These are phyloP conservation scores for Trametes sanguinea DNA, from an alignment of 768 basidiomycete genomes.

Conservation along the genomic window DNA sequence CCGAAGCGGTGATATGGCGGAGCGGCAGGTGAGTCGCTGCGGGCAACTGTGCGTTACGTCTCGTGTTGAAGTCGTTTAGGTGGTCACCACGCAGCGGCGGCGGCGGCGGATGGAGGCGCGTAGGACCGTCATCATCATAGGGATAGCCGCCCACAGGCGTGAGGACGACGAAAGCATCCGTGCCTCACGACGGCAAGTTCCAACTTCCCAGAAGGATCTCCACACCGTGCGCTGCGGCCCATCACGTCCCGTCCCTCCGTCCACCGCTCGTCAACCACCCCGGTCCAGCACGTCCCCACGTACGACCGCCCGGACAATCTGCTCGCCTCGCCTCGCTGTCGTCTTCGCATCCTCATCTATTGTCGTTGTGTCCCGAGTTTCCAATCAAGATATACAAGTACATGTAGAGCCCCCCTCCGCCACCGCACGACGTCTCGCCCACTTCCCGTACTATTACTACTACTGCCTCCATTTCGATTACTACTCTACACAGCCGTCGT, in stretches of 20 bases:
- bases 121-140: not conserved
- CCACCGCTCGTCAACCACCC: too few species aligned
- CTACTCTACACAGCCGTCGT: not conserved
- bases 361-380: not conserved
- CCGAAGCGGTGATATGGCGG: conserved; percentile 44
- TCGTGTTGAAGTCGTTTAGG: not conserved
- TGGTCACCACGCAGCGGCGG: not conserved
- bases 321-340: not conserved
- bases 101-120: not conserved
- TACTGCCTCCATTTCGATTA: not conserved
- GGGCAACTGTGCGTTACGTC: not conserved
- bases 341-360: not conserved
- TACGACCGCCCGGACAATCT: not conserved
- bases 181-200: too few species aligned
- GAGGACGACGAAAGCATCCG: not conserved
- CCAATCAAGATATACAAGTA: not conserved
- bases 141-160: not conserved
- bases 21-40: conserved; percentile 13
- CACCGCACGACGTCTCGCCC: not conserved
- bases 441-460: not conserved
- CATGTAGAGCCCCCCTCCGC: conserved; percentile 1
- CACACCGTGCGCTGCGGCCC: too few species aligned
- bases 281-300: too few species aligned
- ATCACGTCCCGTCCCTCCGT: too few species aligned
- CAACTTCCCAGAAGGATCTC: too few species aligned